Evolutionary conservation across 257 asterid species (phyloP).

Genomic region (Salvia splendens): DNA sequence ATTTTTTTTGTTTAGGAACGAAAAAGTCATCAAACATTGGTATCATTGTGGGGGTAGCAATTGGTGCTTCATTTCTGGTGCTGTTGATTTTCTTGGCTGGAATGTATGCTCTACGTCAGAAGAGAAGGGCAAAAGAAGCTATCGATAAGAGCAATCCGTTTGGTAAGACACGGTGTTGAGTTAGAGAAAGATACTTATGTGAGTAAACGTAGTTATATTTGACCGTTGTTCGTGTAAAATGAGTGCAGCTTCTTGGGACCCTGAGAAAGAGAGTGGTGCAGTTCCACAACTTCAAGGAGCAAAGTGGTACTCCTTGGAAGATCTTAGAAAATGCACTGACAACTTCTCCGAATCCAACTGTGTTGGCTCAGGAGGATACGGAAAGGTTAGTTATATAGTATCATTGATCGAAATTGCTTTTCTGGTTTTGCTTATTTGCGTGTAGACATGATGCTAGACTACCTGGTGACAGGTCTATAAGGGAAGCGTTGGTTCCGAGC

Average conservation of each 20-base stretch:
- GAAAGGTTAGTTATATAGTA: slow-evolving; percentile 50
- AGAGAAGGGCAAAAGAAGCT: slow-evolving; percentile 50
- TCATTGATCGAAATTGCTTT: background rate
- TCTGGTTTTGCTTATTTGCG: background rate
- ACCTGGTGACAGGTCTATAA: slow-evolving; percentile 60
- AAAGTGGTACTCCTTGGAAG: slow-evolving; percentile 77
- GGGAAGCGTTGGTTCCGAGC: slow-evolving; percentile 57
- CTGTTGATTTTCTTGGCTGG: slow-evolving; percentile 51
- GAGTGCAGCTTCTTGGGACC: slow-evolving; percentile 73
- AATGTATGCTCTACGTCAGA: slow-evolving; percentile 58
- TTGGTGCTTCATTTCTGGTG: slow-evolving; percentile 57
- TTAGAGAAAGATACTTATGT: background rate
- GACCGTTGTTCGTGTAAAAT: slow-evolving; percentile 7
- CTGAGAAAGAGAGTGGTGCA: slow-evolving; percentile 61
- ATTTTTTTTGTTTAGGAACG: slow-evolving; percentile 36
- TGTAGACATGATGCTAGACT: background rate
- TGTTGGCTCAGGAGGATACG: slow-evolving; percentile 85
- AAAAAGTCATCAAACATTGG: slow-evolving; percentile 58
- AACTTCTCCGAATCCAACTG: slow-evolving; percentile 75
- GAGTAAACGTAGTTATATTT: background rate
- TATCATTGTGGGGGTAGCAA: slow-evolving; percentile 56
- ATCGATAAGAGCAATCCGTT: slow-evolving; percentile 60
- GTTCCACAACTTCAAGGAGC: slow-evolving; percentile 91
- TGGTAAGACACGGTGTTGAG: slow-evolving; percentile 48
- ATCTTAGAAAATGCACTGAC: slow-evolving; percentile 59